Base-by-base conservation (phyloP, 106 monocot genomes). In the Iris macrosiphon region DNA sequence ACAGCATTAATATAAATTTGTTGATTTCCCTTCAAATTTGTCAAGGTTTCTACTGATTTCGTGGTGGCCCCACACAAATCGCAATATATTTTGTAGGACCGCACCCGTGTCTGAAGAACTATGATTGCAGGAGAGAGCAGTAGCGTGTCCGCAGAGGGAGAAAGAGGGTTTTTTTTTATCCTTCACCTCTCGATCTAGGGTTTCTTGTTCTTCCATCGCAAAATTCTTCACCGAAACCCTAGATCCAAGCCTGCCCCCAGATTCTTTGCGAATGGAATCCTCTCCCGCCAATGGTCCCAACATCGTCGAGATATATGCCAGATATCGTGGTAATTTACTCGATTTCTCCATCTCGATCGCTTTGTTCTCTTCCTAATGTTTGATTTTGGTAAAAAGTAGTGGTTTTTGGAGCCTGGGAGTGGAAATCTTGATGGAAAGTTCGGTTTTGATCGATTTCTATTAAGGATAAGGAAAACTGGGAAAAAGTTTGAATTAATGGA, bases 271-370 rank as follows among this genome's bases (percentile, higher is more conserved):
- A n/a, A 69, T 52, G 69, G 60, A 30, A 14, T 59, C 25, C 31
- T 31, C 31, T 21, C 39, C n/a, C 12, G 22, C 16, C 32, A 17
- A 30, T 18, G 52, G 40, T 35, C n/a, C 27, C 40, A 62, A 66
- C 10, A 61, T 72, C 62, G n/a, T 40, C 43, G 71, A 71, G 48
- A 57, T 67, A 53, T 78, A 66, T 31, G 26, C 31, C 13, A 59
- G 45, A 54, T 78, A 62, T 50, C 48, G 61, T 57, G 61, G 77
- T 78, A 30, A 67, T 39, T 28, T 19, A 14, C 37, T 25, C 5
- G 25, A 6, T 40, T 20, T 8, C 29, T 41, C 31, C 25, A 41
- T 22, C 0, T 8, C 8, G 43, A 0, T 14, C 16, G n/a, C 1
- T 29, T 3, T 17, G 26, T 17, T 55, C 4, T 45, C 6, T 30